These are phyloP conservation scores for Sphagnum tenellum DNA, from an alignment of 225 moss, liverwort and hornwort genomes.

Conservation along the genomic window DNA sequence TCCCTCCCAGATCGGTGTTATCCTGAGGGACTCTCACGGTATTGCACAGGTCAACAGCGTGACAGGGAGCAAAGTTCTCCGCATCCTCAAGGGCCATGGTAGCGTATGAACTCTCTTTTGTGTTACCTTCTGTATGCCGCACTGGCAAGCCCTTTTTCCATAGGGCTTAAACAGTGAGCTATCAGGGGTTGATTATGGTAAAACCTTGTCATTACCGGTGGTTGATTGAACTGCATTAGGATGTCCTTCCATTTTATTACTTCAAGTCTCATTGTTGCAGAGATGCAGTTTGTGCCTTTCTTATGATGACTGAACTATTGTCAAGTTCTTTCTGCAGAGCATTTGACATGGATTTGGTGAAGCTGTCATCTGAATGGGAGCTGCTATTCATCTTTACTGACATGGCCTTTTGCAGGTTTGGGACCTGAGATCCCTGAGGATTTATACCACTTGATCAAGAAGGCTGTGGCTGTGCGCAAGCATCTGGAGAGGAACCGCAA, in stretches of 20 bases:
- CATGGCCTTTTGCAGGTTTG: neutral
- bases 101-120: neutral
- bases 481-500: constrained; percentile 27
- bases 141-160: constrained; percentile 3
- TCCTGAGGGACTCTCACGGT: constrained; percentile 40
- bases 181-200: constrained; percentile 1
- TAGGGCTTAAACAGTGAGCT: constrained; percentile 6
- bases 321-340: too few species aligned
- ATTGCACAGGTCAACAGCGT: constrained; percentile 40
- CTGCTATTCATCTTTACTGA: too few species aligned
- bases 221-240: neutral
- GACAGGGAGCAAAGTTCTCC: constrained; percentile 33
- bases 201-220: neutral
- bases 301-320: too few species aligned
- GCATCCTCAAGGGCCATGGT: constrained; percentile 46
- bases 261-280: too few species aligned
- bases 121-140: constrained; percentile 5
- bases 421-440: constrained; percentile 23
- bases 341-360: too few species aligned
- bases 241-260: neutral
- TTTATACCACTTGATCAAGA: constrained; percentile 28
- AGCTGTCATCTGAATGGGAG: too few species aligned
- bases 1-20: constrained; percentile 46
- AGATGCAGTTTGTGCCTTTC: too few species aligned
- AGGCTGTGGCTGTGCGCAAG: constrained; percentile 24